Percentiles rank a stretch among this genome's conserved stretches.
These are phyloP conservation scores for Cercospora sesami DNA, from an alignment of 2,329 filamentous ascomycete species.

Conservation along the genomic window DNA sequence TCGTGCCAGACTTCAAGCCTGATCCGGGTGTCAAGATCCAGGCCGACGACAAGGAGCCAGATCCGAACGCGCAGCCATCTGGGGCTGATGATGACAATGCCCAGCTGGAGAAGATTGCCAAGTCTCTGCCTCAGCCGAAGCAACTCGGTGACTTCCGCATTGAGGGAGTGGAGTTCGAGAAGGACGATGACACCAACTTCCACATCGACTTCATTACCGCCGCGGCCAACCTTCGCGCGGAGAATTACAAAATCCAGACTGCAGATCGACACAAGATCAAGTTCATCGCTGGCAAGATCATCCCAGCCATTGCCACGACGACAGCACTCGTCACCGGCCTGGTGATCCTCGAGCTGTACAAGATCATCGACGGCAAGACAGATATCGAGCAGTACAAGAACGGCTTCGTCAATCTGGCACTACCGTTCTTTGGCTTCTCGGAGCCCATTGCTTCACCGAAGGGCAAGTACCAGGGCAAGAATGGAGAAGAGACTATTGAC, in stretches of 20 bases:
- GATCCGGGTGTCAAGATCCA: slow-evolving; percentile 94
- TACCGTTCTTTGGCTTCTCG: slow-evolving; percentile 98
- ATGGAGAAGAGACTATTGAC: slow-evolving; percentile 80
- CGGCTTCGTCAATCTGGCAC: slow-evolving; percentile 91
- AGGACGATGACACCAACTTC: slow-evolving; percentile 96
- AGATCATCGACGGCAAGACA: slow-evolving; percentile 93
- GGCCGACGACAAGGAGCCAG: slow-evolving; percentile 90
- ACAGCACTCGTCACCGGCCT: slow-evolving; percentile 93
- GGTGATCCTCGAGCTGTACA: slow-evolving; percentile 90
- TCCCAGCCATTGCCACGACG: slow-evolving; percentile 95
- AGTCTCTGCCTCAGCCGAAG: slow-evolving; percentile 74
- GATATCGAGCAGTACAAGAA: slow-evolving; percentile 99
- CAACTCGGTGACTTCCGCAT: slow-evolving; percentile 85
- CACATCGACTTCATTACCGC: slow-evolving; percentile 99
- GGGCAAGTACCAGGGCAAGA: slow-evolving; percentile 78
- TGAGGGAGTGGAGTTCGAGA: slow-evolving; percentile 92
- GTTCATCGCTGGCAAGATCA: slow-evolving; percentile 99
- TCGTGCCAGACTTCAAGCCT: slow-evolving; percentile 91
- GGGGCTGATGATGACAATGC: slow-evolving; percentile 63
- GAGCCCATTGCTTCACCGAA: slow-evolving; percentile 94
- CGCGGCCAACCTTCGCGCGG: slow-evolving; percentile 90
- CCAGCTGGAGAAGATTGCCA: slow-evolving; percentile 72
- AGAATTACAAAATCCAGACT: slow-evolving; percentile 95
- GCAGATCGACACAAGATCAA: slow-evolving; percentile 98
- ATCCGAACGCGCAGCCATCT: slow-evolving; percentile 69